phyloP scores from a whole-genome alignment of 2,329 filamentous ascomycete genomes.

The Scedosporium apiospermum region DNA sequence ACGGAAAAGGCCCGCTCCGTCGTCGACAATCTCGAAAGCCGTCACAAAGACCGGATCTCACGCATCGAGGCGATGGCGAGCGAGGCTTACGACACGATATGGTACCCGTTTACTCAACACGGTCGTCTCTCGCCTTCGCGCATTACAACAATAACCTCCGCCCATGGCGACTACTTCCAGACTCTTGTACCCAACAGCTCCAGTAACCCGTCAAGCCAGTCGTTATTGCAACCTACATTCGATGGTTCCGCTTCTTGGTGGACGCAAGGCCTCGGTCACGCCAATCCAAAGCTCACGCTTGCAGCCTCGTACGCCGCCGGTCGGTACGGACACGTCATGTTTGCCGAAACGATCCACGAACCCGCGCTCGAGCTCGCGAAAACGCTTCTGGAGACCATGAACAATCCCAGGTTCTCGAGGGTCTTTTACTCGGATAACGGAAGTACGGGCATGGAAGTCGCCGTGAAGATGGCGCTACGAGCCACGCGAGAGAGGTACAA shows the following conservation, averaged over 20 bases:
- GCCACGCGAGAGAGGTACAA: conserved; percentile 58
- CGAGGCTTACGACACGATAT: conserved; percentile 56
- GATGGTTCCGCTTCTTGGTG: conserved; percentile 87
- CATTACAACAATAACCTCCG: conserved; percentile 71
- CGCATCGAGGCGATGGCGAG: conserved; percentile 51
- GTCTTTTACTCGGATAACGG: conserved; percentile 81
- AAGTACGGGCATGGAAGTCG: conserved; percentile 76
- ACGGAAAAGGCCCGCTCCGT: conserved; percentile 30
- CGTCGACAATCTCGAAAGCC: conserved; percentile 39
- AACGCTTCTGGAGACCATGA: conserved; percentile 46
- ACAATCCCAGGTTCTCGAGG: conserved; percentile 52
- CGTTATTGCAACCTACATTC: conserved; percentile 55
- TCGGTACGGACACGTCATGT: conserved; percentile 83
- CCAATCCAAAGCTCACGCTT: conserved; percentile 60
- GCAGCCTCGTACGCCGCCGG: conserved; percentile 74
- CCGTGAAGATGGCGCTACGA: conserved; percentile 73
- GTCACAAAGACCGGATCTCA: conserved; percentile 46
- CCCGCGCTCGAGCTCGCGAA: conserved; percentile 64
- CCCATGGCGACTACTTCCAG: conserved; percentile 71
- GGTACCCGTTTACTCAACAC: conserved; percentile 86
- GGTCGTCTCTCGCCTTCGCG: conserved; percentile 48
- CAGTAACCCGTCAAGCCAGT: neutral
- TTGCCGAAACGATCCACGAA: conserved; percentile 69
- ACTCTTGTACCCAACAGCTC: conserved; percentile 23
- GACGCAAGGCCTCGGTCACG: conserved; percentile 81